These are phyloP conservation scores for Mucor velutinosus DNA, from an alignment of 371 early-diverging fungal genomes.

Conservation along the genomic window DNA sequence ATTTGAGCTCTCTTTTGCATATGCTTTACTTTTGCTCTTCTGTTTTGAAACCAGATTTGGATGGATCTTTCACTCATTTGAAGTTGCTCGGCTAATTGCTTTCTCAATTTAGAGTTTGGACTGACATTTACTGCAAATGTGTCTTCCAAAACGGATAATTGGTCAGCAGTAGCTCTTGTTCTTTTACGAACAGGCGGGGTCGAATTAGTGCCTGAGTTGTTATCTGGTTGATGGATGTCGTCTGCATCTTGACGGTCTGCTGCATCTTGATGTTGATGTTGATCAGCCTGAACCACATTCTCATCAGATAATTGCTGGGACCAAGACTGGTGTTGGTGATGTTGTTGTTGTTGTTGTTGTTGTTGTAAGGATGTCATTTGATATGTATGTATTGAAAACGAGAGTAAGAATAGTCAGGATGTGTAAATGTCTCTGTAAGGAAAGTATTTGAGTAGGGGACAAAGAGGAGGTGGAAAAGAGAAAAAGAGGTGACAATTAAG, in stretches of 20 bases:
- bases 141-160: constrained; percentile 77
- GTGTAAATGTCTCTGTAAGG: background rate
- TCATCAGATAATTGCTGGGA: constrained; percentile 11
- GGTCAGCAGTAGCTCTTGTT: constrained; percentile 75
- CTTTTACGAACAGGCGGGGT: constrained; percentile 53
- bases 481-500: constrained; percentile 2
- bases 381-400: background rate
- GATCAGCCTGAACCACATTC: background rate
- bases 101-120: constrained; percentile 82
- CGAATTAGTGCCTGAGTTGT: constrained; percentile 5
- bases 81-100: constrained; percentile 82
- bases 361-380: constrained; percentile 9
- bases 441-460: background rate
- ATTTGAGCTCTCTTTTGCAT: constrained; percentile 62
- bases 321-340: constrained; percentile 7
- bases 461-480: background rate
- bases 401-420: background rate
- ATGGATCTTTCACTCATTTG: constrained; percentile 93
- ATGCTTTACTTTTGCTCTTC: constrained; percentile 91
- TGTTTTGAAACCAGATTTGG: constrained; percentile 99
- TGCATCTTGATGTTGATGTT: background rate
- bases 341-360: constrained; percentile 1
- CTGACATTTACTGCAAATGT: constrained; percentile 72
- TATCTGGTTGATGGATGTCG: background rate
- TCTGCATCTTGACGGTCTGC: background rate